Conservation (phyloP, 176 grass and related monocot genomes). For the Secale cereale region DNA sequence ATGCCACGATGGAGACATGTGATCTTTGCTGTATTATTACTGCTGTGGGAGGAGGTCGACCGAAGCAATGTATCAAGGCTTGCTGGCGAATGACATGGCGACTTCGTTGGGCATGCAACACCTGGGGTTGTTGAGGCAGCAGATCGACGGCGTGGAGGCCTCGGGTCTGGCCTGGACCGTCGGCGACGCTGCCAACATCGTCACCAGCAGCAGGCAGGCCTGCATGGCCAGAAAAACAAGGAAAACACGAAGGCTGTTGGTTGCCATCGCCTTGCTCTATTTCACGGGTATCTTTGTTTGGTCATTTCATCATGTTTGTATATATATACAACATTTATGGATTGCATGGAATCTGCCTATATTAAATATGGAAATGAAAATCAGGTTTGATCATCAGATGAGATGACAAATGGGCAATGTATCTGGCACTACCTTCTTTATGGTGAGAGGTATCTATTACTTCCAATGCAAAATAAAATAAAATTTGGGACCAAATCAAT, state of each 20-base stretch:
- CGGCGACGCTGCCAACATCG: background rate
- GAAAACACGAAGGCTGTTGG: background rate
- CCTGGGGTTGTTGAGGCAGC: slow-evolving; percentile 16
- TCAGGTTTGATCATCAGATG: background rate
- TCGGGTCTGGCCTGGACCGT: background rate
- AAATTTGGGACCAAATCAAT: background rate
- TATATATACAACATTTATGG: background rate
- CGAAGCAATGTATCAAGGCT: background rate
- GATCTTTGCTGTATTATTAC: background rate
- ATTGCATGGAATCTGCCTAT: background rate
- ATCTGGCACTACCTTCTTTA: background rate
- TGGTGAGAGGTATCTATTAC: background rate
- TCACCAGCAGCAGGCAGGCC: background rate
- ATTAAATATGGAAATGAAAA: background rate
- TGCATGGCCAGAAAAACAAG: background rate
- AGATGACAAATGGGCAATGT: background rate
- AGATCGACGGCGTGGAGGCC: background rate
- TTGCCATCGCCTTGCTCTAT: background rate
- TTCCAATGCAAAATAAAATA: background rate
- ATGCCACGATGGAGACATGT: no score
- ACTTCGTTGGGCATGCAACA: background rate
- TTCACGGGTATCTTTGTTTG: background rate
- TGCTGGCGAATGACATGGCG: background rate
- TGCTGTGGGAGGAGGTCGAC: background rate
- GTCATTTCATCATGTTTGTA: background rate